Base-by-base conservation (phyloP, 2,329 filamentous ascomycete species). In the Phoma herbarum region DNA sequence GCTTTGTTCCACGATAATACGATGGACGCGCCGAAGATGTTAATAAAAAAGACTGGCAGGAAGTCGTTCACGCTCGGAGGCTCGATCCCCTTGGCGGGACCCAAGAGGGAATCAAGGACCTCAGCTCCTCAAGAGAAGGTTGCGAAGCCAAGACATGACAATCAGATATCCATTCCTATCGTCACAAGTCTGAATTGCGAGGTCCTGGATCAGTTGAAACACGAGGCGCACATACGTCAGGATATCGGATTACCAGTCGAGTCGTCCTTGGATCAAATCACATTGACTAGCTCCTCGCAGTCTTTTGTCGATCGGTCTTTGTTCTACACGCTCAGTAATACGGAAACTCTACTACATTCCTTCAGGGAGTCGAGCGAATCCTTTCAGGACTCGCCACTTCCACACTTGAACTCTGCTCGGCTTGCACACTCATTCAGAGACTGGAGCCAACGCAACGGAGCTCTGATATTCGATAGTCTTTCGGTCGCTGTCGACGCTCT, bases 401-500 rank as follows among this genome's bases (percentile, higher is more conserved):
- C 74, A n/a, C 74, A 77, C 60, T 65, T 77, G 7, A 68, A 78
- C 51, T 71, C 75, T 16, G 42, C 58, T 14, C 64, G 65, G 25
- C 54, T 78, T 54, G 62, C 61, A 2, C 61, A 69, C n/a, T 68
- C 72, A 0, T 78, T 78, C 44, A 61, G 66, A 26, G 66, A 70
- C 25, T 78, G 75, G 77, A 68, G 68, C 9, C 64, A 53, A 29
- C 62, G 66, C 8, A 77, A 74, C 53, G 74, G 73, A 11, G 62
- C 75, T 14, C 64, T 78, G 10, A 61, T 79, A 11, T 77, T 77
- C 46, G 75, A 78, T 48, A 75, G 72, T 50, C 65, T 79, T 0
- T 78, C 71, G 54, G 52, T 68, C 26, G 67, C 70, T 7, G 23
- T 76, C 7, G 68, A 74, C 11, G 66, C 71, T 26, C 51, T 79